Evolutionary conservation across 2,329 filamentous ascomycete species (phyloP).

Genomic region (Epichloe gansuensis): DNA sequence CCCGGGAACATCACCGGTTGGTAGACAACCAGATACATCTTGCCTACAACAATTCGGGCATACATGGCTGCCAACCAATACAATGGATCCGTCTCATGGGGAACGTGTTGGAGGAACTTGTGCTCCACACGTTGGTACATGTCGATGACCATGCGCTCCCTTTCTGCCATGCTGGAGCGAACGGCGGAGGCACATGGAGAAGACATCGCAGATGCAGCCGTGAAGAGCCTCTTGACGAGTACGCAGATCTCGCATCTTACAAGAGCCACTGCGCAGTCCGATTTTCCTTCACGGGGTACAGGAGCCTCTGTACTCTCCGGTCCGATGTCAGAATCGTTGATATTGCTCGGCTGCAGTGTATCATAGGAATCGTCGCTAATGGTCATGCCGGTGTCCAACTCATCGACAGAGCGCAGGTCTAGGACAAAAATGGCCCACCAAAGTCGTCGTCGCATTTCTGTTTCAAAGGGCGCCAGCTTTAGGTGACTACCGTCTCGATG

Average conservation of each 20-base stretch:
- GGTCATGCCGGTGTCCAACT: constrained; percentile 35
- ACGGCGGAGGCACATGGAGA: constrained; percentile 17
- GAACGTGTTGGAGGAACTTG: constrained; percentile 39
- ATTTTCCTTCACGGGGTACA: constrained; percentile 33
- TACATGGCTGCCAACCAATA: constrained; percentile 59
- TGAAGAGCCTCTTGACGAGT: constrained; percentile 24
- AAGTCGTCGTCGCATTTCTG: constrained; percentile 45
- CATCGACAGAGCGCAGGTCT: constrained; percentile 42
- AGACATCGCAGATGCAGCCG: constrained; percentile 21
- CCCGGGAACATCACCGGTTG: constrained; percentile 56
- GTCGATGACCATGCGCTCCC: constrained; percentile 35
- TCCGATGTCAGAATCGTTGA: constrained; percentile 35
- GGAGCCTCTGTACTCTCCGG: constrained; percentile 35
- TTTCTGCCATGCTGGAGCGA: constrained; percentile 20
- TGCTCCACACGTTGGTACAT: constrained; percentile 41
- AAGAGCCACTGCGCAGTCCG: constrained; percentile 36
- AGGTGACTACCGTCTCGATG: constrained; percentile 42
- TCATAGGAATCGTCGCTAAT: constrained; percentile 31
- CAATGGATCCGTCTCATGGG: constrained; percentile 36
- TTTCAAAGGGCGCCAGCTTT: constrained; percentile 42
- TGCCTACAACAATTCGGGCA: constrained; percentile 59
- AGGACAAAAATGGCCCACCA: constrained; percentile 49
- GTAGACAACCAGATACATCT: constrained; percentile 66
- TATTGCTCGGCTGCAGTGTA: constrained; percentile 34
- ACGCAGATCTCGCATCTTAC: constrained; percentile 40